phyloP scores from a whole-genome alignment of 2,329 filamentous ascomycete genomes.

The Calonectria honghensis region DNA sequence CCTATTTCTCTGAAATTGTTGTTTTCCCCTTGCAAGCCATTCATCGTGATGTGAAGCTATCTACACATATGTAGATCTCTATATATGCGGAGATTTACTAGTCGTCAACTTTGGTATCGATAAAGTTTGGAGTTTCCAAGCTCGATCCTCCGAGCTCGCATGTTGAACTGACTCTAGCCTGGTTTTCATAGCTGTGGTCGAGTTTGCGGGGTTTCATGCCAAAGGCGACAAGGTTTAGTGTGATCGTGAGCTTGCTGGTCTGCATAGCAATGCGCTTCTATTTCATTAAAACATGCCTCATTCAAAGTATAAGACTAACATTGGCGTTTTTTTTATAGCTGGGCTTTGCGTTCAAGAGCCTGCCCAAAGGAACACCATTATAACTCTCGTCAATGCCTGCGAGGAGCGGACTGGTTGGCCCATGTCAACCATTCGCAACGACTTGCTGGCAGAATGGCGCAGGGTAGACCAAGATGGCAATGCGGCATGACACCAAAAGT shows the following conservation, averaged over 20 bases:
- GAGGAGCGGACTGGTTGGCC: conserved; percentile 63
- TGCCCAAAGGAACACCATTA: conserved; percentile 59
- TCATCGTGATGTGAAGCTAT: conserved; percentile 13
- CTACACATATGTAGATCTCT: not conserved
- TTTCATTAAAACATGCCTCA: conserved; percentile 31
- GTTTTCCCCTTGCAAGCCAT: conserved; percentile 7
- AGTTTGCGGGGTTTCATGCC: not conserved
- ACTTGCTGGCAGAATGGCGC: conserved; percentile 57
- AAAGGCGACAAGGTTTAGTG: conserved; percentile 1
- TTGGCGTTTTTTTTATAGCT: conserved; percentile 47
- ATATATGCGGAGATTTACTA: conserved; percentile 5
- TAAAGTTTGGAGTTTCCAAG: conserved; percentile 4
- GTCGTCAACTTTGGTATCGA: conserved; percentile 1
- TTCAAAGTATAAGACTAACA: conserved; percentile 22
- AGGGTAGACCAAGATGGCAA: conserved; percentile 45
- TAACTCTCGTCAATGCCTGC: conserved; percentile 61
- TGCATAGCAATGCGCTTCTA: conserved; percentile 15
- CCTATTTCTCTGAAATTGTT: not conserved
- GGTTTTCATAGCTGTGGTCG: not conserved
- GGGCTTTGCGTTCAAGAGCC: conserved; percentile 64
- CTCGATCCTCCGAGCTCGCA: not conserved
- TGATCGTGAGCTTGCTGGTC: conserved; percentile 13
- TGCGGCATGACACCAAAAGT: conserved; percentile 23
- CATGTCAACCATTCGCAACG: conserved; percentile 58
- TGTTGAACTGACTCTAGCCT: not conserved